Base-by-base conservation (phyloP, 2,329 filamentous ascomycete genomes). In the Cladosporium oxysporum region DNA sequence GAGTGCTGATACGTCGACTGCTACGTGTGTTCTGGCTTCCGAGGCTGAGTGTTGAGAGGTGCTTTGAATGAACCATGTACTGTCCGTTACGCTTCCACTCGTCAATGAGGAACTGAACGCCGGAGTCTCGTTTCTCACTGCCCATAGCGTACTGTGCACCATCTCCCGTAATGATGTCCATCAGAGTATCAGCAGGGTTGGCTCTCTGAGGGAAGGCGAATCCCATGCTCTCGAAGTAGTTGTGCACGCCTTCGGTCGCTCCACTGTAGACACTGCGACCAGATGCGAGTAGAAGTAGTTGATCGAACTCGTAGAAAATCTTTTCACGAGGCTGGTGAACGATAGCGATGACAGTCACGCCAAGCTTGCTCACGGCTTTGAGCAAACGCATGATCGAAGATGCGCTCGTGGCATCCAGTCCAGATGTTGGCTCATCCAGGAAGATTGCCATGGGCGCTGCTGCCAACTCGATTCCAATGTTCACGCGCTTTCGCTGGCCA, bases 151-250 rank as follows among this genome's bases (percentile, higher is more conserved):
- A 87, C 14, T 78, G 72, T 16, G 80, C 76, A 0, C 85, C 85
- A 68, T 87, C 84, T 3, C 85, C 85, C 0, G 84, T 85, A 70
- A 88, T 83, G 68, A 88, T 87, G 62, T 88, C 86, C n/a, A 86
- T 86, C 28, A 88, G 80, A 1, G 84, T 78, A 68, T 88, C 87
- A 10, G 83, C 86, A 6, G 81, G 81, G 68, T 88, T 88, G 53
- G 78, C 79, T 65, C 83, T 78, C 18, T 74, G 62, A 1, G 76
- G 74, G 60, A 88, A 85, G 0, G 73, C 70, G 72, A 83, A 88
- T 2, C 86, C 85, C 14, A 84, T 74, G 37, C 76, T 71, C 69
- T 85, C 80, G 65, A 88, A 87, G 71, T 85, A 87, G 2, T 70
- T 65, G 60, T 80, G 79, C 1, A 82, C 81, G 1, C 79, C 76